Base-by-base conservation (phyloP, 257 asterid species). In the Ballota nigra region DNA sequence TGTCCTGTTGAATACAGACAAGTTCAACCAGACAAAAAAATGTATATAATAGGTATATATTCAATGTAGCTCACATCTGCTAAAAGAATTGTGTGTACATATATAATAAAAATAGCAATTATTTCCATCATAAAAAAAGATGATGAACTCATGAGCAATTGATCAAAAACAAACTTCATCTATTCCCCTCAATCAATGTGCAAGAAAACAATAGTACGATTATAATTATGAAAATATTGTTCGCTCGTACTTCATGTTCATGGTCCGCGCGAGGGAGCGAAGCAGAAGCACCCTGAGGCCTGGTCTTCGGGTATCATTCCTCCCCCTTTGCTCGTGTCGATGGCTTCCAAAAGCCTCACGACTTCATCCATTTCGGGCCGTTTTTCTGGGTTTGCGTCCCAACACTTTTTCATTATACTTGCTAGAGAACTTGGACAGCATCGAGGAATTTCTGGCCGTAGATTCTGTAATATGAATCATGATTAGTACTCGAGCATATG, bases 301-400 rank as follows among this genome's bases (percentile, higher is more conserved):
- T 87, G 88, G 69, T 89, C 96, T 61, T 89, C 97, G 2, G 98
- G 92, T 72, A 92, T 84, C 98, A 92, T 92, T 4, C 98, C 97
- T 45, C 98, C 98, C 55, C 98, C 96, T 72, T 85, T 92, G 87
- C 91, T 89, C 8, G 97, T 92, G 75, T 92, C 97, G 31, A 92
- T 73, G 1, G 91, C 96, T 69, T 92, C 96, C 77, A 92, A 79
- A 81, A 86, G 20, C 76, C 75, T 84, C 71, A 88, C 97, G 1
- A 92, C 98, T 71, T 88, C 97, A 36, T 92, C 96, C 98, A 92
- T 92, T 6, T 88, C 91, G 0, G 98, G 98, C 45, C 98, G 79
- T 66, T 88, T 89, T n/a, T 88, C 89, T 0, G 96, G 89, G 52
- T 88, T 89, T 4, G 85, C 86, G 1, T 89, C 97, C 98, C 98